Evolutionary conservation across 2,329 filamentous ascomycete species (phyloP).

Genomic region (Phoma sp.): DNA sequence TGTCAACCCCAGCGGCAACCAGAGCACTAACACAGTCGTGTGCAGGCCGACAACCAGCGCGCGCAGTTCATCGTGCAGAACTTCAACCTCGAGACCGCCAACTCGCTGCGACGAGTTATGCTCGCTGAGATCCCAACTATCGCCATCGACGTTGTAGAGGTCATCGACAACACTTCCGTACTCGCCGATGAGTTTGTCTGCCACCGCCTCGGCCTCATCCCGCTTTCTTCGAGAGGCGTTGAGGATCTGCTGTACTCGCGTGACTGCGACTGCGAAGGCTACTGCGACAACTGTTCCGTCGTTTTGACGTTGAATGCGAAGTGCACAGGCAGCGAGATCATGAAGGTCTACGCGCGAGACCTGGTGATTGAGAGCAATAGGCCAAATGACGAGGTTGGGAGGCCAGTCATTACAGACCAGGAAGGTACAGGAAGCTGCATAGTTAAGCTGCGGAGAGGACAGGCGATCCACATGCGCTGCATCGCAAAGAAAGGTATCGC

Average conservation of each 20-base stretch:
- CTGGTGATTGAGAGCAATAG: slow-evolving; percentile 74
- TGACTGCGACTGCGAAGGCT: slow-evolving; percentile 95
- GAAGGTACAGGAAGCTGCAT: slow-evolving; percentile 84
- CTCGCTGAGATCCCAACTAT: slow-evolving; percentile 93
- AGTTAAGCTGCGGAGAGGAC: slow-evolving; percentile 85
- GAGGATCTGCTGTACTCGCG: slow-evolving; percentile 84
- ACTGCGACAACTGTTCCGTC: slow-evolving; percentile 91
- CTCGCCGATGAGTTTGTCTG: slow-evolving; percentile 95
- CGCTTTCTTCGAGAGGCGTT: slow-evolving; percentile 82
- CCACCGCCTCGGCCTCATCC: slow-evolving; percentile 88
- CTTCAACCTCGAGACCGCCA: slow-evolving; percentile 89
- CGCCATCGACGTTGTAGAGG: slow-evolving; percentile 92
- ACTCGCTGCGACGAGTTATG: slow-evolving; percentile 88
- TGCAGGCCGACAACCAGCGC: slow-evolving; percentile 75
- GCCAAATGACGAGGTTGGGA: slow-evolving; percentile 76
- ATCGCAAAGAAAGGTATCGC: slow-evolving; percentile 98
- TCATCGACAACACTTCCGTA: slow-evolving; percentile 92
- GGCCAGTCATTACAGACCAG: slow-evolving; percentile 81
- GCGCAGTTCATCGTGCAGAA: slow-evolving; percentile 92
- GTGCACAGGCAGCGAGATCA: slow-evolving; percentile 83
- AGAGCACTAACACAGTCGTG: slow-evolving; percentile 29
- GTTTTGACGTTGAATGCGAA: slow-evolving; percentile 83
- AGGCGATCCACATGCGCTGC: slow-evolving; percentile 88
- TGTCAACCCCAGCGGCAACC: slow-evolving; percentile 15
- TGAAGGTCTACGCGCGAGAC: slow-evolving; percentile 94